Evolutionary conservation across 345 rosid species (phyloP).

Genomic region (Limnanthes douglasii): DNA sequence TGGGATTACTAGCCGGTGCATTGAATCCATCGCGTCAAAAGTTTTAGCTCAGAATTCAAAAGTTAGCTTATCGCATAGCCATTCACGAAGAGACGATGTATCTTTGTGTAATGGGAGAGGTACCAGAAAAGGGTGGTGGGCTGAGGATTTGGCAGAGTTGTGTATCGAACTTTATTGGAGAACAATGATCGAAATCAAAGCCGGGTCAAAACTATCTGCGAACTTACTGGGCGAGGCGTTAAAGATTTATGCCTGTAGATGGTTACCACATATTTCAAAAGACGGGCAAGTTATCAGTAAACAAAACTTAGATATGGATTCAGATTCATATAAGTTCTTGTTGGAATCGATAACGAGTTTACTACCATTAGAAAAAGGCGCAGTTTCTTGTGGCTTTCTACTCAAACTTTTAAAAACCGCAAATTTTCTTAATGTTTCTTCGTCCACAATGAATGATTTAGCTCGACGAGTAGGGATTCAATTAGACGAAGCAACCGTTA

Average conservation of each 20-base stretch:
- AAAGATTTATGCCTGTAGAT: slow-evolving; percentile 67
- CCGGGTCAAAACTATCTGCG: slow-evolving; percentile 57
- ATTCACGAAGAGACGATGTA: slow-evolving; percentile 69
- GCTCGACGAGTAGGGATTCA: slow-evolving; percentile 76
- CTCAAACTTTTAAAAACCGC: slow-evolving; percentile 81
- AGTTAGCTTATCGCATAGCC: slow-evolving; percentile 66
- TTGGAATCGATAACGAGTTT: slow-evolving; percentile 80
- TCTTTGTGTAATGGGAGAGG: slow-evolving; percentile 53
- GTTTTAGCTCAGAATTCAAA: slow-evolving; percentile 59
- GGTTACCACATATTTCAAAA: slow-evolving; percentile 64
- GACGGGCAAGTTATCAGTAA: slow-evolving; percentile 15
- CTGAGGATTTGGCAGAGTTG: slow-evolving; percentile 86
- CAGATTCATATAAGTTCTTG: slow-evolving; percentile 58
- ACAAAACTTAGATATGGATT: slow-evolving; percentile 40
- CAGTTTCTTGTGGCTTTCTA: slow-evolving; percentile 72
- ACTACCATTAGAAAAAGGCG: slow-evolving; percentile 69
- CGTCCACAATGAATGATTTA: slow-evolving; percentile 62
- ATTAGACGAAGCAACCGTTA: slow-evolving; percentile 73
- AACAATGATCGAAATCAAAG: slow-evolving; percentile 71
- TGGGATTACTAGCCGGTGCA: slow-evolving; percentile 74
- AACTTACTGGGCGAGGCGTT: slow-evolving; percentile 69
- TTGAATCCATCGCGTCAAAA: slow-evolving; percentile 62
- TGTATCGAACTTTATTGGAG: slow-evolving; percentile 89
- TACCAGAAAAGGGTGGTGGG: slow-evolving; percentile 77
- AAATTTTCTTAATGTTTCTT: slow-evolving; percentile 54